phyloP scores from a whole-genome alignment of 805 yeast species.

The Saccharomycopsis selenospora region DNA sequence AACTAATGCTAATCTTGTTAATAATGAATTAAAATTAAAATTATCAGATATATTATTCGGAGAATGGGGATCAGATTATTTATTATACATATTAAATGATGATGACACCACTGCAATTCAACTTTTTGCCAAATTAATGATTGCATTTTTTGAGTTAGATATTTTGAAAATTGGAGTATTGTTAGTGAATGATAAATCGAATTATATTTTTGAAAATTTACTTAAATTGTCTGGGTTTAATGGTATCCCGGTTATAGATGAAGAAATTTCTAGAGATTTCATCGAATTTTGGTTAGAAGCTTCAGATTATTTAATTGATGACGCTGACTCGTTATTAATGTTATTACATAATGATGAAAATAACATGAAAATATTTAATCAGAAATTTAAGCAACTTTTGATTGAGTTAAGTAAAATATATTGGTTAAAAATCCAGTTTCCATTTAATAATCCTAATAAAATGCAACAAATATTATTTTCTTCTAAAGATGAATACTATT shows the following conservation, averaged over 20 bases:
- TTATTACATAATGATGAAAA: slow-evolving; percentile 32
- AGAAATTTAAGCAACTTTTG: slow-evolving; percentile 29
- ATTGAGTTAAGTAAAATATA: slow-evolving; percentile 52
- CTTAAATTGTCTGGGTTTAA: slow-evolving; percentile 49
- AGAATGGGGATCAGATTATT: slow-evolving; percentile 38
- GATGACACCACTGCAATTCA: slow-evolving; percentile 30
- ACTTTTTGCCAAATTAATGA: slow-evolving; percentile 38
- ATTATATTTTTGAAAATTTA: slow-evolving; percentile 41
- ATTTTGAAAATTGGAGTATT: slow-evolving; percentile 34
- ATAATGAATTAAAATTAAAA: slow-evolving; percentile 27
- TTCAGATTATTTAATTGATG: slow-evolving; percentile 49
- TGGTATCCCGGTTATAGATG: slow-evolving; percentile 53
- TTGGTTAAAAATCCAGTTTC: slow-evolving; percentile 56
- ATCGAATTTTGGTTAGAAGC: slow-evolving; percentile 65
- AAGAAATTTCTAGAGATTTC: slow-evolving; percentile 46
- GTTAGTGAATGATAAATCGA: slow-evolving; percentile 31
- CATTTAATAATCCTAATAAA: slow-evolving; percentile 21
- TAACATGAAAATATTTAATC: slow-evolving; percentile 25
- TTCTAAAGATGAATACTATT: slow-evolving; percentile 48
- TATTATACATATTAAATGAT: slow-evolving; percentile 29
- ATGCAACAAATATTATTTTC: slow-evolving; percentile 25
- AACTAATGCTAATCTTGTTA: slow-evolving; percentile 19
- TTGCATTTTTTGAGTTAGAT: slow-evolving; percentile 42
- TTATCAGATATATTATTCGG: slow-evolving; percentile 34
- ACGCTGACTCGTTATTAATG: slow-evolving; percentile 32